A percentile compares a stretch with the other conserved stretches of the same genome.
Conservation (phyloP, 768 basidiomycete species). For the Rubroboletus satanas region DNA sequence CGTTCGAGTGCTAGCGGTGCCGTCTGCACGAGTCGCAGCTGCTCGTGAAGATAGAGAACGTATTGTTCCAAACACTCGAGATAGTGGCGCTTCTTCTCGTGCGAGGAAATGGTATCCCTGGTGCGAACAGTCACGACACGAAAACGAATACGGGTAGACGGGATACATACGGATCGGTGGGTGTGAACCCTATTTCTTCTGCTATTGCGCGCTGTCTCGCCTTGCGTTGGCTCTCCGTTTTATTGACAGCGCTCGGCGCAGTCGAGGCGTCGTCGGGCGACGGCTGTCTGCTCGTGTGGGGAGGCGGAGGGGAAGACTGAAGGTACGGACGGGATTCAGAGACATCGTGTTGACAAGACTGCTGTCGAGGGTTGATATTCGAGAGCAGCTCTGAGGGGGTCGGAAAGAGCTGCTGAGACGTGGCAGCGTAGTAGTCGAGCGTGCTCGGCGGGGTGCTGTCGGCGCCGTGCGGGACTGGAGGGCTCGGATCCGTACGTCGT, state of each 20-base stretch:
- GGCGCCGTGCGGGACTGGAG: not conserved
- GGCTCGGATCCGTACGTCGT: conserved; percentile 2
- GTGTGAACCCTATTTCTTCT: conserved; percentile 50
- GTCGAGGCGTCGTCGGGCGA: conserved; percentile 4
- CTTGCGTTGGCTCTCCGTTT: conserved; percentile 50
- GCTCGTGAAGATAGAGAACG: conserved; percentile 60
- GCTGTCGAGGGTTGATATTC: conserved; percentile 31
- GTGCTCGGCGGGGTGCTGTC: not conserved
- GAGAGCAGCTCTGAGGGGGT: conserved; percentile 63
- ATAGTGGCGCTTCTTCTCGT: conserved; percentile 74
- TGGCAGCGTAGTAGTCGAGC: conserved; percentile 22
- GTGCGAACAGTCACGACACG: not conserved
- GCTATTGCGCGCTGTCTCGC: conserved; percentile 56
- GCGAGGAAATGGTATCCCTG: conserved; percentile 72
- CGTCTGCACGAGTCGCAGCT: conserved; percentile 48
- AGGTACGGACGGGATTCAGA: conserved; percentile 3
- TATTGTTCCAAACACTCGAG: conserved; percentile 73
- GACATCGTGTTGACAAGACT: conserved; percentile 1
- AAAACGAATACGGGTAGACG: not conserved
- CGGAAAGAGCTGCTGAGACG: conserved; percentile 46
- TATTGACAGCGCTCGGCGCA: conserved; percentile 16
- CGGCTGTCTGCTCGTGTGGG: conserved; percentile 7
- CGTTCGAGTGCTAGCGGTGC: conserved; percentile 48
- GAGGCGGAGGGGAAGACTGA: conserved; percentile 11
- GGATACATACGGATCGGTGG: conserved; percentile 56